Evolutionary conservation across 2,329 filamentous ascomycete genomes (phyloP), one percentile per base, ranked within the genome.

Genomic region (Rutstroemia sp.): DNA sequence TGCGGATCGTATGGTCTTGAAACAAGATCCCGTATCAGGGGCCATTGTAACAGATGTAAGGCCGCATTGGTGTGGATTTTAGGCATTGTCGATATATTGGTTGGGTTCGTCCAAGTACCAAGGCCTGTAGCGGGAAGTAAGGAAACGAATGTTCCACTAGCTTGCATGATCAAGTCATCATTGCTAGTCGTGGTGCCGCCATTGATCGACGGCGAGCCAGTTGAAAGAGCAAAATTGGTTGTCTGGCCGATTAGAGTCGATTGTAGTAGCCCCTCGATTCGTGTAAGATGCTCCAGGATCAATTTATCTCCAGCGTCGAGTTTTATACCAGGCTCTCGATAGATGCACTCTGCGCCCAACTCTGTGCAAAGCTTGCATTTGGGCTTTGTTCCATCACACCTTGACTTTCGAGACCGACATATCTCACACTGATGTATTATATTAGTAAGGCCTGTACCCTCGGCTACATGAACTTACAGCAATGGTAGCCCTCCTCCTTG

Each of bases 341-440:
- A 94, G 62, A 92, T 80, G 71, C 89, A 94, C 61, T 92, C 87
- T 46, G 88, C 89, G 54, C 88, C 87, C 42, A 92, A 76, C 69
- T 92, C 89, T 9, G 86, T 84, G 72, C 89, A 94, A 38, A 94
- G 82, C 70, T 89, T 87, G 74, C 89, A 94, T 71, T 91, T 92
- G 46, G 89, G 89, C 63, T 89, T 84, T 9, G 80, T 86, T 54
- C 88, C 88, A 69, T 91, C 87, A 70, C 88, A 91, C 60, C 87
- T 80, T 58, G 87, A 90, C 68, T 92, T 92, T 64, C 88, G 80
- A 38, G 88, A 89, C 17, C 88, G 85, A 68, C 88, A 91, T 57
- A 91, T 87, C 68, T 92, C 87, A 71, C 88, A 92, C 87, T 90
- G 54, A 14, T 10, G 40, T 54, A 45, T 23, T 57, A 50, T 10